Percentiles rank a stretch among this genome's conserved stretches.
Evolutionary conservation across 805 yeast genomes (phyloP).

Genomic region (Cephaloascus albidus): DNA sequence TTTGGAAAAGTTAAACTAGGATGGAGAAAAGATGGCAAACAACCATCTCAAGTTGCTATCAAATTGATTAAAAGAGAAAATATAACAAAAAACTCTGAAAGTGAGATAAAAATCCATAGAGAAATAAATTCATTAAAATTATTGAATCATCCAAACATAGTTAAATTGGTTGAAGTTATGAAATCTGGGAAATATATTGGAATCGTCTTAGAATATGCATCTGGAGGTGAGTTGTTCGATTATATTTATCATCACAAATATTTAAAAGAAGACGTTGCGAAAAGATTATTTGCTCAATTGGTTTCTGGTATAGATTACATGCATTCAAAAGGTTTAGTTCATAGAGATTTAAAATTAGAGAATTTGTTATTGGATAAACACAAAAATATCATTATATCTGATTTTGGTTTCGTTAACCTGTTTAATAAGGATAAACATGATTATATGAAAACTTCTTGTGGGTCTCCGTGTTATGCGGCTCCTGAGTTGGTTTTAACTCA

Average conservation of each 20-base stretch:
- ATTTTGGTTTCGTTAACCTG: slow-evolving; percentile 92
- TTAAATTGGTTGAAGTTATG: slow-evolving; percentile 82
- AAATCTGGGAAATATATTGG: slow-evolving; percentile 94
- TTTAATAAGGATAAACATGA: slow-evolving; percentile 52
- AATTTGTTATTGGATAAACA: slow-evolving; percentile 74
- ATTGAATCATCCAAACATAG: slow-evolving; percentile 89
- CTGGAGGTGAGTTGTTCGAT: slow-evolving; percentile 95
- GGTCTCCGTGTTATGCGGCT: slow-evolving; percentile 98
- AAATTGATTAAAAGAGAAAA: slow-evolving; percentile 84
- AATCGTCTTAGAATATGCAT: slow-evolving; percentile 91
- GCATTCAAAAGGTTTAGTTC: slow-evolving; percentile 74
- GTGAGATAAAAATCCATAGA: slow-evolving; percentile 82
- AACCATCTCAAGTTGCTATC: slow-evolving; percentile 84
- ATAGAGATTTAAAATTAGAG: slow-evolving; percentile 69
- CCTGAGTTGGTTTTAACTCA: slow-evolving; percentile 90
- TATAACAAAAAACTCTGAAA: slow-evolving; percentile 77
- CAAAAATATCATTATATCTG: slow-evolving; percentile 79
- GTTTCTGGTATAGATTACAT: slow-evolving; percentile 89
- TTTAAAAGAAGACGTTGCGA: slow-evolving; percentile 80
- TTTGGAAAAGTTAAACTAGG: slow-evolving; percentile 97
- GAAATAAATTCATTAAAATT: slow-evolving; percentile 87
- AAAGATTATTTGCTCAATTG: slow-evolving; percentile 83
- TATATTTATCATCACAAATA: slow-evolving; percentile 81
- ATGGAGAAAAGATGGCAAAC: slow-evolving; percentile 80
- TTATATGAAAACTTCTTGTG: slow-evolving; percentile 90